These are phyloP conservation scores for Eucalyptus tenuipes DNA, from an alignment of 345 rosid species.

Conservation along the genomic window DNA sequence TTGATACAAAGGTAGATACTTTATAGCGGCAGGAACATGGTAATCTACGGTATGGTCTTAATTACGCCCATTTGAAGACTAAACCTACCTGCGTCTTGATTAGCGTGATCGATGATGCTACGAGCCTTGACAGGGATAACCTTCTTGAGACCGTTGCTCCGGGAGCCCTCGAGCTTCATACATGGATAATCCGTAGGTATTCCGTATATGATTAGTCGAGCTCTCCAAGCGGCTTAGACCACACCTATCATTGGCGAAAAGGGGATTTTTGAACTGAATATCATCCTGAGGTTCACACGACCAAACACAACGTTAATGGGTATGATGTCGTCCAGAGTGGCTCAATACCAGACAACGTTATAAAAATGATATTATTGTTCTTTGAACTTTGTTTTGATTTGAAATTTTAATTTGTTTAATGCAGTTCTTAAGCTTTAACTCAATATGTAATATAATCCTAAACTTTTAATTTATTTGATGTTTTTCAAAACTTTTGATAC, in stretches of 20 bases:
- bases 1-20: not conserved
- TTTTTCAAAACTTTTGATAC: rapidly evolving
- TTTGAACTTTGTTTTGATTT: rapidly evolving
- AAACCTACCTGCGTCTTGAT: not conserved
- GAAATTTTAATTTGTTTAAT: too few relatives aligned
- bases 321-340: rapidly evolving
- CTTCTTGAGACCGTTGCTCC: not conserved
- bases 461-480: rapidly evolving
- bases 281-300: rapidly evolving
- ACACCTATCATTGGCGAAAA: not conserved
- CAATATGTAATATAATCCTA: rapidly evolving
- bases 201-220: not conserved
- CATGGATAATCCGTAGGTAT: not conserved
- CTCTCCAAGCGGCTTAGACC: not conserved
- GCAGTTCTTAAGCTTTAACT: rapidly evolving
- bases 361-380: rapidly evolving
- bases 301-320: not conserved
- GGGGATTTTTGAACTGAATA: rapidly evolving
- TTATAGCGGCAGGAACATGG: not conserved
- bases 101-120: not conserved
- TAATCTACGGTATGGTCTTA: not conserved
- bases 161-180: not conserved
- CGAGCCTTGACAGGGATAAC: not conserved
- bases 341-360: not conserved
- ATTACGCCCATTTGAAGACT: not conserved